Evolutionary conservation across 1,139 yeast species (phyloP), one percentile per base, ranked within the genome.

Genomic region (Nadsonia commutata): DNA sequence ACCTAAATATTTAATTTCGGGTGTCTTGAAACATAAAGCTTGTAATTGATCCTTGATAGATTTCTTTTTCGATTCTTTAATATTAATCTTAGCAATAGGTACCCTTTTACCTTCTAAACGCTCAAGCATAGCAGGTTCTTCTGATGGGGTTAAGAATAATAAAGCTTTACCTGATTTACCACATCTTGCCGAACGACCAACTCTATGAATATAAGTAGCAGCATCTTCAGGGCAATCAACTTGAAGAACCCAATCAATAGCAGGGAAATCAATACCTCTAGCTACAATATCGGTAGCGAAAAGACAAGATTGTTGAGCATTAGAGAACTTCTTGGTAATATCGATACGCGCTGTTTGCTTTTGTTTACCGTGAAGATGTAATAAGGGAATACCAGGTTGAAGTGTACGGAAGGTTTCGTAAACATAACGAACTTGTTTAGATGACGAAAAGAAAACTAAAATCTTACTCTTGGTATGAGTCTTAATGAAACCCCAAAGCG

Each of bases 221-320:
- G 80, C 76, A 60, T 88, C 96, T 60, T 90, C 99, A 0, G 99
- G 98, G 51, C 94, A 84, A 62, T 90, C 99, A 0, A 86, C 74
- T 62, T 90, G 99, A 11, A 90, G 68, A 18, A 90, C 96, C 99
- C 99, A 90, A 56, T 90, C 96, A 45, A 90, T 85, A 1, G 95
- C 81, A 0, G 99, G 98, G 65, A 93, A 88, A 64, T 90, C 99
- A 45, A 90, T 73, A 13, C 99, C 99, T 60, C 99, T 72, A 1
- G 99, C 97, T 22, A 88, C 97, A 45, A 90, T 84, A 65, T 90
- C 99, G 0, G 99, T 90, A 2, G 97, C 95, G 59, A 90, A 81
- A 40, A 90, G 65, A 65, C 96, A 88, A 13, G 85, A 90, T 49
- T 83, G 77, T 52, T 82, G 86, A 1, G 96, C 84, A 46, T 80